Evolutionary conservation across 257 asterid genomes (phyloP).

Genomic region (Agastache rugosa): DNA sequence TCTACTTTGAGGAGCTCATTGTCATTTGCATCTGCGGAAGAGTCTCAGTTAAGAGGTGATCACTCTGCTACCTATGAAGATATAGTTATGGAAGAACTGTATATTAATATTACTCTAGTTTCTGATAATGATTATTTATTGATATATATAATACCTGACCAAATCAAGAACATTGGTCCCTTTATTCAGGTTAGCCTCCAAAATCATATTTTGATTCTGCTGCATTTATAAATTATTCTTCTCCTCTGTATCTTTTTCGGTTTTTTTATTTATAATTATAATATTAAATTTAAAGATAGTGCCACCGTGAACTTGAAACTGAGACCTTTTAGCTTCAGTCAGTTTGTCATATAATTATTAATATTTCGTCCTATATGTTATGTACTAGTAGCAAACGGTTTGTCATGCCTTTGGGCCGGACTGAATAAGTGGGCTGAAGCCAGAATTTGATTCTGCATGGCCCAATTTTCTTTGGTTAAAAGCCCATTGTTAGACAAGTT

Average conservation of each 20-base stretch:
- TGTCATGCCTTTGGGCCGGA: not conserved
- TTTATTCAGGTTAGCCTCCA: not conserved
- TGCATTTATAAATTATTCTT: not conserved
- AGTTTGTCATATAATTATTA: too few relatives aligned
- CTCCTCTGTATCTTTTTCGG: not conserved
- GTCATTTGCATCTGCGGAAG: constrained; percentile 17
- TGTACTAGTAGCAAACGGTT: not conserved
- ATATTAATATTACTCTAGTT: constrained; percentile 20
- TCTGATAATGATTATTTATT: not conserved
- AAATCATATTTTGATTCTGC: not conserved
- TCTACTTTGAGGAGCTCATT: constrained; percentile 1
- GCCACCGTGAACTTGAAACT: too few relatives aligned
- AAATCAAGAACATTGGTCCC: constrained; percentile 1
- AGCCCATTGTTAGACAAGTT: not conserved
- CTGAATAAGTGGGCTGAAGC: not conserved
- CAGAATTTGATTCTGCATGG: not conserved
- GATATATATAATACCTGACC: not conserved
- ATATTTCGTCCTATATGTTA: too few relatives aligned
- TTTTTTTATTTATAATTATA: too few relatives aligned
- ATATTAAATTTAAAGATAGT: too few relatives aligned
- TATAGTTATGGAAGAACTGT: constrained; percentile 33
- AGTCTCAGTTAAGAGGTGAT: not conserved
- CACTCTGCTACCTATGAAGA: not conserved
- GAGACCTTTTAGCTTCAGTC: too few relatives aligned
- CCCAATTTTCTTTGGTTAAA: not conserved